Base-by-base conservation (phyloP, 1,139 yeast genomes). In the Yamadazyma trypodendri region DNA sequence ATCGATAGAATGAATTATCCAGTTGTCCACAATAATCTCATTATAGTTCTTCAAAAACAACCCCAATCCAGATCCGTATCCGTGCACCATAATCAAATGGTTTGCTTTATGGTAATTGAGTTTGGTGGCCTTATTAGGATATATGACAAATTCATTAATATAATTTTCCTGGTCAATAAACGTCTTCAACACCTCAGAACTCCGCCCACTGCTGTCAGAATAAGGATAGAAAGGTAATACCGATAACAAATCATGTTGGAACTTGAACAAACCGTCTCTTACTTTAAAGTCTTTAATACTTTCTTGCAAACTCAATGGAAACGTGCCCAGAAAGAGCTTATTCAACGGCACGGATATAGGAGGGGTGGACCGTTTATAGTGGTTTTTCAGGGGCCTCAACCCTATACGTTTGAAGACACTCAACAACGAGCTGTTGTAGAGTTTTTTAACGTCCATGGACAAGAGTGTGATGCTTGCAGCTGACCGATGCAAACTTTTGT, bases 21-120 rank as follows among this genome's bases (percentile, higher is more conserved):
- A 82, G 41, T 68, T 60, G 10, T 54, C 51, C 4, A 37, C 40
- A 11, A 52, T 41, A n/a, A 81, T 49, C 1, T 56, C 63, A 36
- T 75, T 78, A 38, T 79, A 71, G 51, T 82, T 84, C 51, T 81
- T 81, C 28, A 81, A 52, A 49, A 69, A 84, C 48, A 84, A 80
- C 0, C 94, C 92, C 12, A 83, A 58, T 0, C 90, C 90, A 0
- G 86, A 87, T 2, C 92, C 94, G 50, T 84, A 84, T 0, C 94
- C 94, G 58, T 84, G 94, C 6, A 84, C 63, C 60, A 84, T 63
- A 1, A 84, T 72, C 28, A 84, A 59, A 58, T 84, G 90, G 41
- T 79, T 75, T 44, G 65, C 50, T 1, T 41, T 42, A 15, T 32
- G 34, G 16, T 50, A 43, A 34, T 53, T 51, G 35, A 50, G 54